Evolutionary conservation across 1,139 yeast genomes (phyloP).

Genomic region (Diutina neorugosa): DNA sequence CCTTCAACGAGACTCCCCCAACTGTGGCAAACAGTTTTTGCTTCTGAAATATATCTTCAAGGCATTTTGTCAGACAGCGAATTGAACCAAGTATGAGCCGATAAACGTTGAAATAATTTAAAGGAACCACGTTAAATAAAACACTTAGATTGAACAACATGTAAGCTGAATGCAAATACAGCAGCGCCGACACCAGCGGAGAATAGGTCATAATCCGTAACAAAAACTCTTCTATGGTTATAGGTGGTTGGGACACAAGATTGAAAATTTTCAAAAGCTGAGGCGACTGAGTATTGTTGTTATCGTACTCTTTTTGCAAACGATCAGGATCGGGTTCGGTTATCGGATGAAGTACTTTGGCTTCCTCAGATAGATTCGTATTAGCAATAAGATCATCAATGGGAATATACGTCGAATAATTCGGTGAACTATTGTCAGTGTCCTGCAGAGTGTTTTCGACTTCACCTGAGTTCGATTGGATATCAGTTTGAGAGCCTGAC

Average conservation of each 20-base stretch:
- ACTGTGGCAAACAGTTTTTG: constrained; percentile 33
- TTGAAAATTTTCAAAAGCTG: constrained; percentile 24
- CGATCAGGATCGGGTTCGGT: constrained; percentile 10
- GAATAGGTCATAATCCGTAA: constrained; percentile 30
- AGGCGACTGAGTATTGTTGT: constrained; percentile 11
- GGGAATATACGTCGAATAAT: constrained; percentile 11
- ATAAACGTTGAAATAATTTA: constrained; percentile 24
- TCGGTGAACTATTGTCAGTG: background rate
- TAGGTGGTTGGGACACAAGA: constrained; percentile 23
- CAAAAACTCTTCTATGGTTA: constrained; percentile 25
- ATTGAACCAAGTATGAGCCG: constrained; percentile 29
- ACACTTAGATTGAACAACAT: constrained; percentile 26
- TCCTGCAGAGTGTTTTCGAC: background rate
- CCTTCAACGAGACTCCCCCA: constrained; percentile 29
- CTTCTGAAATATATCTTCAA: constrained; percentile 34
- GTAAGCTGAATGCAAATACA: constrained; percentile 30
- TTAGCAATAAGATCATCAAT: constrained; percentile 14
- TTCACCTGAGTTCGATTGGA: background rate
- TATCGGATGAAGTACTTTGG: constrained; percentile 10
- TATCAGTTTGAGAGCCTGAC: background rate
- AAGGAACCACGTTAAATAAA: constrained; percentile 20
- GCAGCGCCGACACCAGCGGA: constrained; percentile 27
- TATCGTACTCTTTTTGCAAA: constrained; percentile 8
- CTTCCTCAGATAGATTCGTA: constrained; percentile 9
- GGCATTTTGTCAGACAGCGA: constrained; percentile 31